Evolutionary conservation across 2,329 filamentous ascomycete genomes (phyloP).

Genomic region (Alternaria sp.): DNA sequence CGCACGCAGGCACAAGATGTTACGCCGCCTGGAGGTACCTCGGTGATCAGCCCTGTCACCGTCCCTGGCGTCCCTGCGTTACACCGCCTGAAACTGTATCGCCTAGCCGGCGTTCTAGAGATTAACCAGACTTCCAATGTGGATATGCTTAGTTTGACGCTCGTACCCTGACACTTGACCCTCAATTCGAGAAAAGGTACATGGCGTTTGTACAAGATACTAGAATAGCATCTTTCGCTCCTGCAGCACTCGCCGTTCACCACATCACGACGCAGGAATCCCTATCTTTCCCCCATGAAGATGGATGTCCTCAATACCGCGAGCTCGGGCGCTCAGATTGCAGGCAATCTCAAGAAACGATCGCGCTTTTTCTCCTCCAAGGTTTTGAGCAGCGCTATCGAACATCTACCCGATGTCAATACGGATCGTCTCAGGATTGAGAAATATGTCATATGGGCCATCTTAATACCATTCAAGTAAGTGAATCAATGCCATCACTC

Average conservation of each 20-base stretch:
- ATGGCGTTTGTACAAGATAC: background rate
- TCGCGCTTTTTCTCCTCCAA: background rate
- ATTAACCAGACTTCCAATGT: background rate
- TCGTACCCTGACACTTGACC: background rate
- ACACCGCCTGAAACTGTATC: background rate
- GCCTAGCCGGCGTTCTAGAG: background rate
- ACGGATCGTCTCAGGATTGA: background rate
- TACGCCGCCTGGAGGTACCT: background rate
- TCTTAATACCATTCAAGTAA: constrained; percentile 6
- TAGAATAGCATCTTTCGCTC: background rate
- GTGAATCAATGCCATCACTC: background rate
- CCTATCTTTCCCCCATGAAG: background rate
- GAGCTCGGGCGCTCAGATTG: background rate
- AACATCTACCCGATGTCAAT: background rate
- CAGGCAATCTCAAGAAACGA: background rate
- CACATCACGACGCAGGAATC: background rate
- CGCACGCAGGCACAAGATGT: background rate
- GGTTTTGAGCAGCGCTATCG: constrained; percentile 2
- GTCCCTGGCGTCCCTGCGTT: background rate
- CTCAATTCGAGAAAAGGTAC: background rate
- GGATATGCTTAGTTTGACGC: background rate
- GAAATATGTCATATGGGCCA: background rate
- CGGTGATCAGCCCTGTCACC: background rate
- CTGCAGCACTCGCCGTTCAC: background rate
- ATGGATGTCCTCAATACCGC: background rate